Base-by-base conservation (phyloP, 2,329 filamentous ascomycete species). In the Talaromyces rugulosus region DNA sequence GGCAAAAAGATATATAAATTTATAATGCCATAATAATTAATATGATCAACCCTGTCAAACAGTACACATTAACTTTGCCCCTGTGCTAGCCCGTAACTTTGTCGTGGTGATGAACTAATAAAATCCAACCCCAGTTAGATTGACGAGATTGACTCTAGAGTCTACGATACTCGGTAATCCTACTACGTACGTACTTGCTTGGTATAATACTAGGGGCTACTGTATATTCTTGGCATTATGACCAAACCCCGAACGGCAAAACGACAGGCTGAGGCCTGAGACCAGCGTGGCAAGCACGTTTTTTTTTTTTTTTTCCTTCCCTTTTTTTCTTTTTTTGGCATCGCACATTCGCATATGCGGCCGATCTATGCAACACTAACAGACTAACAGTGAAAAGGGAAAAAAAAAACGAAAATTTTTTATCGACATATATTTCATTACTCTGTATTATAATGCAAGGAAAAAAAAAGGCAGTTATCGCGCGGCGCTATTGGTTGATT, bases 51-150 rank as follows among this genome's bases (percentile, higher is more conserved):
- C 40, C 42, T 47, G 44, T 27, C 44, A 47, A 47, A 47, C 33
- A 36, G 7, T 36, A 36, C 33, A 8, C n/a, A 47, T 47, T 47
- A 47, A 47, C 44, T 47, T 47, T 27, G 27, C 50, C 50, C 50
- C 50, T 53, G 50, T 53, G 50, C 50, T 53, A 53, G 50, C 50
- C 50, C 30, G 50, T 53, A 53, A 53, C 50, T 53, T 53, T 53
- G 50, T 30, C 27, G 28, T 23, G 18, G 14, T 47, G 44, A 47
- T 16, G 23, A 47, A 47, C 44, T 47, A 47, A 47, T 18, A 27
- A 47, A 18, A 12, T 27, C n/a, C 18, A 47, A 14, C 12, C 33
- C 3, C 23, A 23, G 23, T 23, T 23, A 40, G 14, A 40, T 40
- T 16, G 7, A 40, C 36, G n/a, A 40, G 36, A 16, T 40, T 40